These are phyloP conservation scores for Aureobasidium sp. DNA, from an alignment of 2,329 filamentous ascomycete species.

Conservation along the genomic window DNA sequence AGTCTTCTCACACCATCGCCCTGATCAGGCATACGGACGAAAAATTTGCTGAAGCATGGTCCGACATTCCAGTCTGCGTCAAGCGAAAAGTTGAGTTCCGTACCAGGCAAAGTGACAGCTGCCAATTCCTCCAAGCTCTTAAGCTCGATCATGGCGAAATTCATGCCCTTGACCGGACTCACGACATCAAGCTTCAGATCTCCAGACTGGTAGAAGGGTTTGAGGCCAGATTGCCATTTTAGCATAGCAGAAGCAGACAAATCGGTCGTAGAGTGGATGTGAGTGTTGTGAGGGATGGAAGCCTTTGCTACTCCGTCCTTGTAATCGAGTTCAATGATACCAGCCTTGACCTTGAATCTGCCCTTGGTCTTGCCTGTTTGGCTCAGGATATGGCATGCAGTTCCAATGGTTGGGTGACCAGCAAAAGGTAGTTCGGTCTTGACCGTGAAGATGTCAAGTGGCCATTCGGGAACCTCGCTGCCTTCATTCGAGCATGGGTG, in stretches of 20 bases:
- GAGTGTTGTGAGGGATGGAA: conserved; percentile 58
- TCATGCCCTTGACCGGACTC: conserved; percentile 62
- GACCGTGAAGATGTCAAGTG: conserved; percentile 47
- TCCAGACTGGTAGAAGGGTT: background rate
- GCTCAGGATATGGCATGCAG: conserved; percentile 25
- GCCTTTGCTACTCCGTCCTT: conserved; percentile 45
- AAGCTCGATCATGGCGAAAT: conserved; percentile 58
- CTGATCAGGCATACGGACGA: conserved; percentile 35
- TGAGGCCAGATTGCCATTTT: conserved; percentile 28
- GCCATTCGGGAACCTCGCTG: conserved; percentile 27
- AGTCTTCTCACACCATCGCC: conserved; percentile 28
- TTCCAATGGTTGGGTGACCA: conserved; percentile 50
- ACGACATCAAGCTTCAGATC: conserved; percentile 24
- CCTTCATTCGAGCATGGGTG: conserved; percentile 11
- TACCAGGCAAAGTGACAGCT: conserved; percentile 27
- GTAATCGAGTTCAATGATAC: conserved; percentile 33
- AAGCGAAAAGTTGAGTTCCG: conserved; percentile 27
- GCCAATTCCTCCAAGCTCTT: conserved; percentile 51
- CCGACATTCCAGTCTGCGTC: conserved; percentile 44
- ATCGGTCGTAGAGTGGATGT: conserved; percentile 41
- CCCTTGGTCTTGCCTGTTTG: conserved; percentile 22
- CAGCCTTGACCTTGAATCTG: conserved; percentile 35
- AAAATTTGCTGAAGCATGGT: conserved; percentile 52
- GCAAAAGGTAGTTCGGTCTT: conserved; percentile 47
- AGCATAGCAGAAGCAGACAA: conserved; percentile 25